These are phyloP conservation scores for Peniophora sp. DNA, from an alignment of 1,284 basidiomycete species.

Conservation along the genomic window DNA sequence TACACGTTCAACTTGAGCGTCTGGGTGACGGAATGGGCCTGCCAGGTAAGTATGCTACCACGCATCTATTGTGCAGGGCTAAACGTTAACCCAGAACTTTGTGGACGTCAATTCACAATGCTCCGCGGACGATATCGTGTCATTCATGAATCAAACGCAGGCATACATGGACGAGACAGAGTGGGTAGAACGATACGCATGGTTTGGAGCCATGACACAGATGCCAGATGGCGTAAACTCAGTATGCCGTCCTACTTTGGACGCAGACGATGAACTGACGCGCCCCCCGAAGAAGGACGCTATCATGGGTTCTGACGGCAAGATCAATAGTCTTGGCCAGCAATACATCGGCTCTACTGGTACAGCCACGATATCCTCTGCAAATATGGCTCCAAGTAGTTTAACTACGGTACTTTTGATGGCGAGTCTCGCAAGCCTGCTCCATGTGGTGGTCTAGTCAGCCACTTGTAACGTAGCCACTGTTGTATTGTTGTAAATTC, in stretches of 20 bases:
- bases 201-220: conserved; percentile 33
- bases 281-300: conserved; percentile 19
- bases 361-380: too few species aligned
- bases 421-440: too few species aligned
- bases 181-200: conserved; percentile 39
- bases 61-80: not conserved
- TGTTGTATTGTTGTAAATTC: too few species aligned
- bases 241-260: conserved; percentile 9
- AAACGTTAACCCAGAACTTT: conserved; percentile 22
- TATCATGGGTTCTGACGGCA: conserved; percentile 20
- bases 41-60: conserved; percentile 17
- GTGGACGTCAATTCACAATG: conserved; percentile 24
- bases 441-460: too few species aligned
- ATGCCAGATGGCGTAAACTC: conserved; percentile 23
- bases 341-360: conserved; percentile 23
- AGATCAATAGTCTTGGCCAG: conserved; percentile 22
- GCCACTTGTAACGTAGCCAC: too few species aligned
- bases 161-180: conserved; percentile 30
- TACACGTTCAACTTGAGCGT: conserved; percentile 29
- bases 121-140: conserved; percentile 24
- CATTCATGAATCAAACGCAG: conserved; percentile 33
- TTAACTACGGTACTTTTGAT: too few species aligned
- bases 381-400: too few species aligned
- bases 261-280: conserved; percentile 1
- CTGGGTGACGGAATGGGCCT: conserved; percentile 38